phyloP scores from a whole-genome alignment of 129 eudicot species.

The Silybum marianum region DNA sequence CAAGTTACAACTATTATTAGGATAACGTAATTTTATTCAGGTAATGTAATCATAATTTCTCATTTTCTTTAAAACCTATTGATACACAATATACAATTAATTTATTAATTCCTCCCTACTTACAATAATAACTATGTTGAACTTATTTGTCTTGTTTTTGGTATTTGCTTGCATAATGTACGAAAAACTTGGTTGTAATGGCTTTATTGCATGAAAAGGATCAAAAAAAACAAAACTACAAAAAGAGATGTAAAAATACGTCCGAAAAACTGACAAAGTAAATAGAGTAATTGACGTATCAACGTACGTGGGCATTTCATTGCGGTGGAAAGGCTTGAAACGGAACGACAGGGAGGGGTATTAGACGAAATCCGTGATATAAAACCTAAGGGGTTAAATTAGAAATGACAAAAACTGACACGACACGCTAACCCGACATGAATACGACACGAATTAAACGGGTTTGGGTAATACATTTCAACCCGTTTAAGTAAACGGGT shows the following conservation, averaged over 20 bases:
- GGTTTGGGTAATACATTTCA: no score
- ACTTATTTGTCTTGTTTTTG: neutral
- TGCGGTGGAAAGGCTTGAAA: no score
- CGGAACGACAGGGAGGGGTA: neutral
- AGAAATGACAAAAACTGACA: no score
- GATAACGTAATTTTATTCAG: no score
- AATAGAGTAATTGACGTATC: neutral
- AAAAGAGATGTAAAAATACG: no score
- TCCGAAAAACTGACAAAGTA: neutral
- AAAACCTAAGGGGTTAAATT: neutral
- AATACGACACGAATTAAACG: no score
- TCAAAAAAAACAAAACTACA: no score
- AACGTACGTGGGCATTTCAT: neutral
- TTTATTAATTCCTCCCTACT: neutral
- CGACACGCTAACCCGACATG: no score
- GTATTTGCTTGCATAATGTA: neutral
- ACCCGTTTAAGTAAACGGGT: no score
- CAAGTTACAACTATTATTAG: neutral
- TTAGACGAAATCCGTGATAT: neutral
- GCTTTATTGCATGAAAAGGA: neutral
- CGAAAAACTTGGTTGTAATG: neutral
- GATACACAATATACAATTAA: neutral
- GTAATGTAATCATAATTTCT: no score
- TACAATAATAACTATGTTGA: neutral
- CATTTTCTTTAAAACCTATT: no score